phyloP scores from a whole-genome alignment of 1,139 yeast species.

The Saccharomyces hybrid region DNA sequence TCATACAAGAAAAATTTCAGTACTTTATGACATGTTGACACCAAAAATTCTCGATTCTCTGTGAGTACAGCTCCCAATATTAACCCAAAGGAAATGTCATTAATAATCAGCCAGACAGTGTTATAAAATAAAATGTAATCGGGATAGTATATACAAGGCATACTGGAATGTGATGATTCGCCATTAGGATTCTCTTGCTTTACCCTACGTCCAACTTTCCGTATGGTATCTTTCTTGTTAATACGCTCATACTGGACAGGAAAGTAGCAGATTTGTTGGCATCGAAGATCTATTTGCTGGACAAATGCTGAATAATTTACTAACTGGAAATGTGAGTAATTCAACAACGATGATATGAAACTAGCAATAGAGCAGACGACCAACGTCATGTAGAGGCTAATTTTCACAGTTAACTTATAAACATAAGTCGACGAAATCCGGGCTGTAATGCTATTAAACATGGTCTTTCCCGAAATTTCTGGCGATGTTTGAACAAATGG shows the following conservation, averaged over 20 bases:
- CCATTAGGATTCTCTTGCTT: background rate
- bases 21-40: constrained; percentile 9
- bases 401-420: background rate
- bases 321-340: constrained; percentile 31
- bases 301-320: constrained; percentile 54
- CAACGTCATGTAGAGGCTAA: constrained; percentile 13
- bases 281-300: constrained; percentile 70
- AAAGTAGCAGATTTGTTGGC: constrained; percentile 69
- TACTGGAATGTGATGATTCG: background rate
- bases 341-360: constrained; percentile 34
- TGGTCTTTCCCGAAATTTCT: constrained; percentile 1
- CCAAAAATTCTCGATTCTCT: constrained; percentile 37
- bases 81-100: constrained; percentile 73
- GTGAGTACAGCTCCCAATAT: constrained; percentile 47
- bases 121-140: constrained; percentile 88
- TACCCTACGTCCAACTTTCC: background rate
- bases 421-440: background rate
- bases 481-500: constrained; percentile 9
- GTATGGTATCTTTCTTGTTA: background rate
- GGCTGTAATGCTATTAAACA: background rate
- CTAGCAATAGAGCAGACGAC: constrained; percentile 32
- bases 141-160: constrained; percentile 37
- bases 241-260: constrained; percentile 73
- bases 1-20: constrained; percentile 26
- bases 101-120: constrained; percentile 76